Percentiles rank a stretch among this genome's conserved stretches.
Conservation (phyloP, 139 green algal genomes). For the Chlorella sp. region DNA sequence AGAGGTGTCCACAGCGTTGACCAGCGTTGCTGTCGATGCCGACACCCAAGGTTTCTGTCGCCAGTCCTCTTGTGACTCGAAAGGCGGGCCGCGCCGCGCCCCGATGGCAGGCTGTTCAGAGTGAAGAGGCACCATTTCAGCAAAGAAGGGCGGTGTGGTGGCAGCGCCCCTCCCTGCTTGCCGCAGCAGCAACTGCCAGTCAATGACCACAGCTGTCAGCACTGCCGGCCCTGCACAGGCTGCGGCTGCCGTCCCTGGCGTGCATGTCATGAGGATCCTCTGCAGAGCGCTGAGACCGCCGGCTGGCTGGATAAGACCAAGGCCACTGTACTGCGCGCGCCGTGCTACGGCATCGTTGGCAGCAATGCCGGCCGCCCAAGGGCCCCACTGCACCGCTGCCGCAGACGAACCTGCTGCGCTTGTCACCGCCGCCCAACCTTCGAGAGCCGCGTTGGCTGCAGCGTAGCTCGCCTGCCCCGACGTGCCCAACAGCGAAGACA, state of each 20-base stretch:
- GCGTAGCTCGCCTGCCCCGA: constrained; percentile 76
- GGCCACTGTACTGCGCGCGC: constrained; percentile 63
- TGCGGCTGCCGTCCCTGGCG: constrained; percentile 13
- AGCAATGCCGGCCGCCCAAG: constrained; percentile 50
- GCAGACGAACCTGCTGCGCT: neutral
- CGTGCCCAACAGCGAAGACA: constrained; percentile 67
- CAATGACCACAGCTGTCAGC: constrained; percentile 30
- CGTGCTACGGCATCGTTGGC: constrained; percentile 17
- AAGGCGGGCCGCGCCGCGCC: too few species aligned
- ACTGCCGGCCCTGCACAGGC: neutral
- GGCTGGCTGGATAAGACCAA: constrained; percentile 45
- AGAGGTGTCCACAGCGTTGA: neutral
- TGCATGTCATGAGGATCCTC: too few species aligned
- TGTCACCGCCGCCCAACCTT: constrained; percentile 24
- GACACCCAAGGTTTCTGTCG: too few species aligned
- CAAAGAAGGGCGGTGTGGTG: neutral
- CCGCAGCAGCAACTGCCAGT: constrained; percentile 37
- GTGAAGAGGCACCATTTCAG: neutral
- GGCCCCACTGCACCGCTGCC: constrained; percentile 49
- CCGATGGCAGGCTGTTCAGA: too few species aligned
- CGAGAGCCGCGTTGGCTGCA: constrained; percentile 72
- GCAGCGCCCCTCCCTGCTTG: neutral
- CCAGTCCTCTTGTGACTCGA: too few species aligned
- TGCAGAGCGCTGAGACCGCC: constrained; percentile 57
- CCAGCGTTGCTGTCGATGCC: neutral